Base-by-base conservation (phyloP, 768 basidiomycete species). In the Coprinopsis marcescibilis region DNA sequence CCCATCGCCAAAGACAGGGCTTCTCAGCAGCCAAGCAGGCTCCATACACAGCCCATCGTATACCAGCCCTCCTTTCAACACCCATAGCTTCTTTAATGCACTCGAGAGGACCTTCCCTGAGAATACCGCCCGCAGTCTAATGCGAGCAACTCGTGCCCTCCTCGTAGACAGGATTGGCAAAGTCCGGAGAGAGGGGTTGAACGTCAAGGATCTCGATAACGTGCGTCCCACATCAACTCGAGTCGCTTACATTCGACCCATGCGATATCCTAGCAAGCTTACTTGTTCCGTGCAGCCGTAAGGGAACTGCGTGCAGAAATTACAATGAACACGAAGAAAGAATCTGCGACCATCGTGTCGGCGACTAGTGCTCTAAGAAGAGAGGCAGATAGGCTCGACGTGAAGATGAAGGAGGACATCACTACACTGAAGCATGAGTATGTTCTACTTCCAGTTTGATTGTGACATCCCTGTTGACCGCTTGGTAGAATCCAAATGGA, bases 321-420 rank as follows among this genome's bases (percentile, higher is more conserved):
- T 23, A 83, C 85, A 3, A 78, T 90, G 57, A 79, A 77, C 42
- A 83, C 86, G 3, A 79, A 86, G 50, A 96, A 90, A 54, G 93
- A 95, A 57, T 82, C 80, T 32, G 80, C 89, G 11, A 72, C 85
- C n/a, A 79, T 97, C 48, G 75, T 82, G n/a, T 74, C 89, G 0
- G 71, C 85, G 29, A 81, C 84, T 2, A 66, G 80, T n/a, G 80
- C 84, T 3, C 73, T 95, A 14, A 77, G 92, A 49, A 71, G 91
- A 51, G 96, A 98, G 35, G 83, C 92, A 12, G 95, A 99, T 57
- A 67, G 74, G 2, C 64, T 97, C 37, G 81, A 85, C 56, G 82
- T 85, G 33, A 94, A 89, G 67, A 86, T 99, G 81, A 95, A 94
- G 67, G 92, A 96, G 63, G 90, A 94, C 52, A 67, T 98, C 19